These are phyloP conservation scores for Xenoacremonium recifei DNA, from an alignment of 2,329 filamentous ascomycete genomes.

Conservation along the genomic window DNA sequence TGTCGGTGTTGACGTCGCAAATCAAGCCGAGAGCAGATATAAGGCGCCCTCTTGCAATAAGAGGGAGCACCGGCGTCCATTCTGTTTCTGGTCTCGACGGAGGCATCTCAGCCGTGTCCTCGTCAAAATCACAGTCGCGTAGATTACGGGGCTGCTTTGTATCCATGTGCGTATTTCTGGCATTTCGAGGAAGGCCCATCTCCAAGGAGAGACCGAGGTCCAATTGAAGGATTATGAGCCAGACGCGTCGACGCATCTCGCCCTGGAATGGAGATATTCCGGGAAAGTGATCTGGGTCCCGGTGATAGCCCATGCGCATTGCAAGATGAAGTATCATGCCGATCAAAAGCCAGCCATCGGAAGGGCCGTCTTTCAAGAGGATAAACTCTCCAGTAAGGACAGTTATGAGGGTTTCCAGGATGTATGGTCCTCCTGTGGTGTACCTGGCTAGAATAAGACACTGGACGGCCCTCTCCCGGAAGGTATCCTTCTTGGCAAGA, in stretches of 20 bases:
- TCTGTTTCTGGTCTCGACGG: constrained; percentile 12
- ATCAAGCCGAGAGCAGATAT: constrained; percentile 9
- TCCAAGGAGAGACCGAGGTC: constrained; percentile 64
- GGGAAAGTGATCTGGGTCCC: constrained; percentile 12
- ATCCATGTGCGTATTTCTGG: constrained; percentile 7
- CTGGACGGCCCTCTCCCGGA: constrained; percentile 13
- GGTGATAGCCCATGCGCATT: constrained; percentile 16
- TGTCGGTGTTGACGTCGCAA: constrained; percentile 11
- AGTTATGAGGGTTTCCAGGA: constrained; percentile 13
- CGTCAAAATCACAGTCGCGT: constrained; percentile 11
- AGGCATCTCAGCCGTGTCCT: constrained; percentile 7
- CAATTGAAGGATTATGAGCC: constrained; percentile 51
- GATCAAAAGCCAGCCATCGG: constrained; percentile 11
- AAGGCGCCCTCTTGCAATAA: constrained; percentile 9
- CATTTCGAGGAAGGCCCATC: constrained; percentile 46
- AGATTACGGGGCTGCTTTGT: constrained; percentile 10
- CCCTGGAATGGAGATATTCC: constrained; percentile 38
- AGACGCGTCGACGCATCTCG: constrained; percentile 49
- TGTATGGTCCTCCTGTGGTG: constrained; percentile 10
- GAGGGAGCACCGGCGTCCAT: constrained; percentile 10
- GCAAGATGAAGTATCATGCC: constrained; percentile 13
- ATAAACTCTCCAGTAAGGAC: constrained; percentile 12
- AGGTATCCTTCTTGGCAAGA: constrained; percentile 12
- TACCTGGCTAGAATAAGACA: constrained; percentile 11
- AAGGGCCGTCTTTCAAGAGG: constrained; percentile 7